Conservation (phyloP, 2,329 filamentous ascomycete species). For the Graphium sp. region DNA sequence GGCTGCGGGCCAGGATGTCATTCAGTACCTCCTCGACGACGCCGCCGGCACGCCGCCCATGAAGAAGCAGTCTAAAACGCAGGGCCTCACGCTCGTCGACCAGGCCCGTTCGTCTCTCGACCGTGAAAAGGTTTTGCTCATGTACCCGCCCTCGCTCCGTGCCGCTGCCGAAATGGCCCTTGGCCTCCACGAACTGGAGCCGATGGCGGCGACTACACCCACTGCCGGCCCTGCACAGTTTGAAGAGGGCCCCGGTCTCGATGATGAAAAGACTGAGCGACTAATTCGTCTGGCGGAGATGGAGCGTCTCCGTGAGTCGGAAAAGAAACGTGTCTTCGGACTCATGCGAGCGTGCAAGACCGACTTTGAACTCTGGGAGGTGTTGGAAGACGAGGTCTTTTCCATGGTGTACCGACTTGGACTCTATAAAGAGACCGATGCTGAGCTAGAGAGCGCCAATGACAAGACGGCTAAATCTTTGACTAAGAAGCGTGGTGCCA, state of each 20-base stretch:
- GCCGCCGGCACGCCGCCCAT: background rate
- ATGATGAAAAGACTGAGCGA: slow-evolving; percentile 13
- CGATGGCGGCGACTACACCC: slow-evolving; percentile 1
- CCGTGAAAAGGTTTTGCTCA: slow-evolving; percentile 16
- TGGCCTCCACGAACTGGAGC: slow-evolving; percentile 17
- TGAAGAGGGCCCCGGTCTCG: slow-evolving; percentile 10
- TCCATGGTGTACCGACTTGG: slow-evolving; percentile 37
- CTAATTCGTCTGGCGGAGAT: slow-evolving; percentile 21
- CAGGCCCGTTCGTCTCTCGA: background rate
- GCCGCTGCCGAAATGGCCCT: slow-evolving; percentile 20
- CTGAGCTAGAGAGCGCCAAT: background rate
- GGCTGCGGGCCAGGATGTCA: no score
- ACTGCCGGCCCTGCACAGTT: slow-evolving; percentile 8
- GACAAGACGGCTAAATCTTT: slow-evolving; percentile 2
- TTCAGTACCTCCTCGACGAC: background rate
- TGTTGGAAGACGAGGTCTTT: slow-evolving; percentile 53
- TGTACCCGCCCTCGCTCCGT: slow-evolving; percentile 21
- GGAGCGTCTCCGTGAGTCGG: slow-evolving; percentile 21
- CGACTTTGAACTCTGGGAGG: slow-evolving; percentile 49
- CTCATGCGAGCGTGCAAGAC: slow-evolving; percentile 36
- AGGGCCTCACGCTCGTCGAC: background rate
- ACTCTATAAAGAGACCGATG: slow-evolving; percentile 13
- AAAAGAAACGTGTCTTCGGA: slow-evolving; percentile 32
- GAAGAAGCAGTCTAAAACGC: background rate
- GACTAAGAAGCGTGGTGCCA: background rate